Base-by-base conservation (phyloP, 257 asterid species). In the Ballota nigra region DNA sequence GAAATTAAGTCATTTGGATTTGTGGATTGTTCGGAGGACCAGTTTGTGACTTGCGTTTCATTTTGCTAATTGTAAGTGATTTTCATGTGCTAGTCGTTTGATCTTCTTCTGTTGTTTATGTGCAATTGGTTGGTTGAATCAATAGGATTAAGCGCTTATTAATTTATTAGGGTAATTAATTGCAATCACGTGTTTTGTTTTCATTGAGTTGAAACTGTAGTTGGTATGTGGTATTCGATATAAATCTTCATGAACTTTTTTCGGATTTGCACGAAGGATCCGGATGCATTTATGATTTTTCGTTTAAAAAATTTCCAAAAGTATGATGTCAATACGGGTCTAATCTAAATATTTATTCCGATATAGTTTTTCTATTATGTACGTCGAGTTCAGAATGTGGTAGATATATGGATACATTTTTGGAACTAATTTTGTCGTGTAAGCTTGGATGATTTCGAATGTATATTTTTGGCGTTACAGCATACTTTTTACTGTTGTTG, bases 11-110 rank as follows among this genome's bases (percentile, higher is more conserved):
- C 66, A 89, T 78, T 78, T 16, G 85, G 92, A 78, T 81, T 72
- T 70, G 86, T 20, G 89, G 90, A 81, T 66, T 70, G 77, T 62
- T 70, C 28, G 81, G 86, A 77, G 67, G 31, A 73, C 77, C 62
- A 31, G 28, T 66, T 11, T 10, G 22, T 33, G 57, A 51, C 57
- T 24, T 51, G 33, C 22, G 40, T 26, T 52, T 19, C 8, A 47
- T 57, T 31, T 59, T 53, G 41, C 51, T 4, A 26, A 56, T 38
- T 70, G 90, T 84, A 81, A 80, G 87, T 81, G 20, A 24, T 65
- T 58, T 43, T 15, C 9, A 2, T 13, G 3, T 52, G 49, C 12
- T 55, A 33, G 5, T 49, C 5, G 28, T 49, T 22, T 11, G 43
- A 13, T 55, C 52, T 40, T 57, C 6, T 58, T 31, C 15, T 40